Conservation (phyloP, 192 early-diverging fungal genomes). For the Mortierella alpina region DNA sequence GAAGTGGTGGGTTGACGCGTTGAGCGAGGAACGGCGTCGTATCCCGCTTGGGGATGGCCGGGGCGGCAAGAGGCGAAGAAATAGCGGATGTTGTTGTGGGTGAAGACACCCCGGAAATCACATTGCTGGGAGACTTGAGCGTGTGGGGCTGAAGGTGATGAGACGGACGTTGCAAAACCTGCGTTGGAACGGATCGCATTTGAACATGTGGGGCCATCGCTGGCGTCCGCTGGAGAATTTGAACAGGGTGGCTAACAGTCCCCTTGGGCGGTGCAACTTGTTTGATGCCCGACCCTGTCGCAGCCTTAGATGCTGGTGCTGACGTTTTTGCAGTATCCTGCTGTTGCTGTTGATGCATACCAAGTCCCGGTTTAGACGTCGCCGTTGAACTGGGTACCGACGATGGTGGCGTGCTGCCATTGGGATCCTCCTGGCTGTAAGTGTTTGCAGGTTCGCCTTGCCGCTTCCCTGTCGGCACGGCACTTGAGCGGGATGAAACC, state of each 20-base stretch:
- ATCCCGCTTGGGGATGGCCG: not conserved
- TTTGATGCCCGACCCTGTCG: not conserved
- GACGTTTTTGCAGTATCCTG: not conserved
- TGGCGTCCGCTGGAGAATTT: conserved; percentile 32
- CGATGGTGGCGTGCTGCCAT: not conserved
- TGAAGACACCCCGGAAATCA: not conserved
- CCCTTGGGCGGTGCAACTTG: not conserved
- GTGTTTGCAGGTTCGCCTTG: not conserved
- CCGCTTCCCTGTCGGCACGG: not conserved
- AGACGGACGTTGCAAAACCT: conserved; percentile 33
- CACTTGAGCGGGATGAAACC: too few relatives aligned
- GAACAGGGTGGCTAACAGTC: conserved; percentile 9
- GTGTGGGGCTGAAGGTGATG: conserved; percentile 3
- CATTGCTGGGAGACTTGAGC: not conserved
- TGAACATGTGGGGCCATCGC: conserved; percentile 17
- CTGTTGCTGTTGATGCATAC: too few relatives aligned
- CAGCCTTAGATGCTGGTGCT: not conserved
- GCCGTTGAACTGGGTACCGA: too few relatives aligned
- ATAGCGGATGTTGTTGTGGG: not conserved
- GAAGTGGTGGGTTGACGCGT: conserved; percentile 6
- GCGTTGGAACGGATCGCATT: conserved; percentile 35
- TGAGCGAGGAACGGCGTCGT: conserved; percentile 14
- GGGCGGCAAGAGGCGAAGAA: not conserved
- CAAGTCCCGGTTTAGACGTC: too few relatives aligned
- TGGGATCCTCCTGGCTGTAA: not conserved